A percentile compares a stretch with the other conserved stretches of the same genome.
Evolutionary conservation across 2,329 filamentous ascomycete species (phyloP).

Genomic region (Coniochaeta sp.): DNA sequence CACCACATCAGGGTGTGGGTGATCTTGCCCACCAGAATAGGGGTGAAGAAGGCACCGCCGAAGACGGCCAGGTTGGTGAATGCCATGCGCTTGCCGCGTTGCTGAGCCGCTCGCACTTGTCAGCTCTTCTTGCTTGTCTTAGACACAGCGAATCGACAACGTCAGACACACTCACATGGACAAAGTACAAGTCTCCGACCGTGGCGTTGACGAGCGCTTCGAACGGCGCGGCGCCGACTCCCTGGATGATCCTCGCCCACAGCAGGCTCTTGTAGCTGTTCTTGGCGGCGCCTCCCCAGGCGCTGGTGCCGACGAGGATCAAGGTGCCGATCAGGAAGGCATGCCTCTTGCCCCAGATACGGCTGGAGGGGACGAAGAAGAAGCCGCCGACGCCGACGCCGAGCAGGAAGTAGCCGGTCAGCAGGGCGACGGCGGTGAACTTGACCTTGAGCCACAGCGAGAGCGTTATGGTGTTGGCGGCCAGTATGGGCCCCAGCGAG

Average conservation of each 20-base stretch:
- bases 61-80: constrained; percentile 56
- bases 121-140: background rate
- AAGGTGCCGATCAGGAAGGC: constrained; percentile 72
- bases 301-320: constrained; percentile 65
- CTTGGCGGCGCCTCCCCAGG: constrained; percentile 65
- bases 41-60: constrained; percentile 58
- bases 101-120: constrained; percentile 40
- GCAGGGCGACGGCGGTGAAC: constrained; percentile 70
- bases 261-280: constrained; percentile 63
- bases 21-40: constrained; percentile 86
- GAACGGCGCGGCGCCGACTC: constrained; percentile 79
- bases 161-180: constrained; percentile 51
- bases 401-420: constrained; percentile 83
- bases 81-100: constrained; percentile 82
- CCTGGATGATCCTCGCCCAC: constrained; percentile 77
- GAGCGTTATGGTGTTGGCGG: constrained; percentile 78
- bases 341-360: constrained; percentile 91
- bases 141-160: too few relatives aligned
- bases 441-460: constrained; percentile 55
- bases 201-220: constrained; percentile 84
- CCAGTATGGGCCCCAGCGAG: constrained; percentile 77
- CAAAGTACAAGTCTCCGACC: constrained; percentile 85
- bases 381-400: constrained; percentile 76
- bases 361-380: constrained; percentile 78
- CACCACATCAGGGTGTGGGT: constrained; percentile 68